phyloP scores from a whole-genome alignment of 768 basidiomycete species.

The Russula earlei region DNA sequence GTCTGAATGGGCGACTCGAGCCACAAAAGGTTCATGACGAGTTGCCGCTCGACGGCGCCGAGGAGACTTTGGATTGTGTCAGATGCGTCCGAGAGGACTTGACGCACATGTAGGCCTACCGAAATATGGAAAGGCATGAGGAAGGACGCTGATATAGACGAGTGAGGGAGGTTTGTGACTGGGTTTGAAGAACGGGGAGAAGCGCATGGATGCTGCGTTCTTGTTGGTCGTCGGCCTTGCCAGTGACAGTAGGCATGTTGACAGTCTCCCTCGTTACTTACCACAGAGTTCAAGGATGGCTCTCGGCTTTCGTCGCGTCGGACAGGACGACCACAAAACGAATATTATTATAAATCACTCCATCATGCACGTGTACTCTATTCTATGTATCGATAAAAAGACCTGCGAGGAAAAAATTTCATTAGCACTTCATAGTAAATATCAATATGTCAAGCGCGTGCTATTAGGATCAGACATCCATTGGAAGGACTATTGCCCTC shows the following conservation, averaged over 20 bases:
- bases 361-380: too few relatives aligned
- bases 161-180: slow-evolving; percentile 67
- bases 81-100: neutral
- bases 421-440: neutral
- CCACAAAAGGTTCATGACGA: slow-evolving; percentile 86
- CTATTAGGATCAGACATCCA: slow-evolving; percentile 67
- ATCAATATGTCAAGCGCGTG: neutral
- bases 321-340: too few relatives aligned
- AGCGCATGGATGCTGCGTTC: slow-evolving; percentile 40
- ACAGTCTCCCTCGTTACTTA: neutral
- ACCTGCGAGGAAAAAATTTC: neutral
- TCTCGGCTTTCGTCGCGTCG: neutral
- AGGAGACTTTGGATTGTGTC: slow-evolving; percentile 43
- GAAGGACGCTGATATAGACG: slow-evolving; percentile 80
- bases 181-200: slow-evolving; percentile 70
- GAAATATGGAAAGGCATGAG: slow-evolving; percentile 83
- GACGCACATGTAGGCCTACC: slow-evolving; percentile 36
- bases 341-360: too few relatives aligned
- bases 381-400: too few relatives aligned
- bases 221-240: slow-evolving; percentile 5
- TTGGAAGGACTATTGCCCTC: slow-evolving; percentile 68
- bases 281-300: slow-evolving; percentile 1
- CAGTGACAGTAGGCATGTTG: slow-evolving; percentile 11
- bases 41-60: slow-evolving; percentile 69
- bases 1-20: slow-evolving; percentile 62